phyloP scores from a whole-genome alignment of 1,284 basidiomycete species.

The Marasmius oreades region DNA sequence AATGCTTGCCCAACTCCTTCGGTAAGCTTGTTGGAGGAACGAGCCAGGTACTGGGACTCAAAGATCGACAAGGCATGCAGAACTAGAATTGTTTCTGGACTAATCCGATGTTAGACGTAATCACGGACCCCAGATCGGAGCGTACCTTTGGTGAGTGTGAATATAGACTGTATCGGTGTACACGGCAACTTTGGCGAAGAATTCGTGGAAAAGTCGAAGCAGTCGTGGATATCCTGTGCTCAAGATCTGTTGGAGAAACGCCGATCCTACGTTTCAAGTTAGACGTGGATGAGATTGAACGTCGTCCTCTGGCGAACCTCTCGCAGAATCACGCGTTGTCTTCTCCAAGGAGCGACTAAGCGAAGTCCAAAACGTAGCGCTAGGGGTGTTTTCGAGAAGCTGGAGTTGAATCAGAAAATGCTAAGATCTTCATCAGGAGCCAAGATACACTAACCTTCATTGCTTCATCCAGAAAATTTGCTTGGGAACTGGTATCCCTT shows the following conservation, averaged over 20 bases:
- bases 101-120: conserved; percentile 26
- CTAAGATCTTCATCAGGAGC: background rate
- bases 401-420: conserved; percentile 22
- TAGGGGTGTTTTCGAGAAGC: conserved; percentile 88
- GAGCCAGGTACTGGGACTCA: conserved; percentile 81
- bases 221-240: conserved; percentile 83
- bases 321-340: conserved; percentile 71
- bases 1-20: conserved; percentile 77
- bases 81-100: conserved; percentile 87
- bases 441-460: conserved; percentile 62
- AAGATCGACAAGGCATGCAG: conserved; percentile 80
- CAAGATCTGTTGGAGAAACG: conserved; percentile 85
- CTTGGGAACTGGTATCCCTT: conserved; percentile 74
- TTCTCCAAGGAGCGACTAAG: conserved; percentile 79
- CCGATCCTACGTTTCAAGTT: conserved; percentile 51
- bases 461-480: conserved; percentile 85
- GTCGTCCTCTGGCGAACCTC: conserved; percentile 44
- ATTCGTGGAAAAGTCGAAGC: conserved; percentile 89
- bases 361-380: conserved; percentile 87
- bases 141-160: conserved; percentile 76
- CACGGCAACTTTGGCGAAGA: conserved; percentile 91
- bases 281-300: background rate
- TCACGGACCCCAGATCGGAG: conserved; percentile 2
- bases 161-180: conserved; percentile 93
- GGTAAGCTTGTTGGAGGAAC: conserved; percentile 78